These are phyloP conservation scores for Trifolium repens DNA, from an alignment of 306 rosid species.

Conservation along the genomic window DNA sequence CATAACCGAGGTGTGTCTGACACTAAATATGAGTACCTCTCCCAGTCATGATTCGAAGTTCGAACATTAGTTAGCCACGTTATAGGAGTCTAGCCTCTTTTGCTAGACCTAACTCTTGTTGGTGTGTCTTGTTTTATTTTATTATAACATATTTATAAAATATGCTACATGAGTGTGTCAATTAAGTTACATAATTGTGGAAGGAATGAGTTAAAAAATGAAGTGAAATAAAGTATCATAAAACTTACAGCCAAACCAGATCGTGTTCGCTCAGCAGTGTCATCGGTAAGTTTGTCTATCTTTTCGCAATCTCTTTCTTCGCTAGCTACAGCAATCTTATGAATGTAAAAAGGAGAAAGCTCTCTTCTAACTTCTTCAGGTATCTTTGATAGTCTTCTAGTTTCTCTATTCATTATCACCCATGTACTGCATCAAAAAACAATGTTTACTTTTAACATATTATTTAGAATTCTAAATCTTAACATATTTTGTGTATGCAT, in stretches of 20 bases:
- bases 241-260: slow-evolving; percentile 85
- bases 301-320: slow-evolving; percentile 65
- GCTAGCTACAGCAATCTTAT: slow-evolving; percentile 57
- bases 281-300: slow-evolving; percentile 76
- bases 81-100: too few species aligned
- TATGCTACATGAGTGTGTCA: too few species aligned
- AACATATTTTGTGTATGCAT: neutral
- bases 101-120: too few species aligned
- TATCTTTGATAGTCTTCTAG: slow-evolving; percentile 79
- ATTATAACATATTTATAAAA: too few species aligned
- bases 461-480: neutral
- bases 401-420: slow-evolving; percentile 95
- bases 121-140: too few species aligned
- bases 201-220: neutral
- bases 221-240: neutral
- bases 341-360: slow-evolving; percentile 71
- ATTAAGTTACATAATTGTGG: too few species aligned
- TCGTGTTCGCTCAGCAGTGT: slow-evolving; percentile 63
- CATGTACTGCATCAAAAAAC: slow-evolving; percentile 64
- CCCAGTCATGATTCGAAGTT: too few species aligned
- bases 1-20: too few species aligned
- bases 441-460: neutral
- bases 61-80: too few species aligned
- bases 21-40: too few species aligned
- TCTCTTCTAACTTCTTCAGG: slow-evolving; percentile 82